A percentile compares a stretch with the other conserved stretches of the same genome.
These are phyloP conservation scores for Colletotrichum limetticola DNA, from an alignment of 2,329 filamentous ascomycete species.

Conservation along the genomic window DNA sequence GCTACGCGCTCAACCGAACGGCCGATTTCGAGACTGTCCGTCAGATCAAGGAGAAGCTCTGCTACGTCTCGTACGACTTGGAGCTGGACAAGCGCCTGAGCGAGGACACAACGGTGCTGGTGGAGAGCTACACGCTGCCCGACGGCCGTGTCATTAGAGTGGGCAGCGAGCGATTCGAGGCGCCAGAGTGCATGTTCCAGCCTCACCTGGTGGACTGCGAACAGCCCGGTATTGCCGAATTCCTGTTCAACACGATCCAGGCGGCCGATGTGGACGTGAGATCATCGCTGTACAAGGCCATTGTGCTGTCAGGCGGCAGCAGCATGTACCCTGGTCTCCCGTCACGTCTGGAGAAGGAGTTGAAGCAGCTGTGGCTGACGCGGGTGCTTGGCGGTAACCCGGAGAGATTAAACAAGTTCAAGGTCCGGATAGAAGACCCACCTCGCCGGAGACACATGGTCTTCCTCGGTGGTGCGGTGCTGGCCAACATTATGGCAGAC, in stretches of 20 bases:
- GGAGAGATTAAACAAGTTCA: conserved; percentile 97
- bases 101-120: conserved; percentile 96
- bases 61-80: conserved; percentile 98
- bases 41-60: conserved; percentile 99
- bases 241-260: conserved; percentile 99
- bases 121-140: conserved; percentile 96
- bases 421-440: conserved; percentile 98
- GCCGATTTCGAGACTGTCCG: conserved; percentile 99
- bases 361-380: conserved; percentile 98
- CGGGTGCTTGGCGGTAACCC: conserved; percentile 90
- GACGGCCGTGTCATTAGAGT: conserved; percentile 97
- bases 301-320: conserved; percentile 94
- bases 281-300: conserved; percentile 93
- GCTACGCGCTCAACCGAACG: conserved; percentile 96
- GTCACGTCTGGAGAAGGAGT: conserved; percentile 94
- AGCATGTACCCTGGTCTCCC: conserved; percentile 99
- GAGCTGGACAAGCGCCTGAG: conserved; percentile 95
- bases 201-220: conserved; percentile 98
- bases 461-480: conserved; percentile 95
- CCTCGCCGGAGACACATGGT: conserved; percentile 98
- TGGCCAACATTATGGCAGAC: conserved; percentile 99
- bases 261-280: conserved; percentile 94
- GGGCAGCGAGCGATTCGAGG: conserved; percentile 96
- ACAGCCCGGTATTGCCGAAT: conserved; percentile 95
- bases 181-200: conserved; percentile 98